Evolutionary conservation across 129 eudicot species (phyloP), one percentile per base, ranked within the genome.

Genomic region (Helianthus tuberosus): DNA sequence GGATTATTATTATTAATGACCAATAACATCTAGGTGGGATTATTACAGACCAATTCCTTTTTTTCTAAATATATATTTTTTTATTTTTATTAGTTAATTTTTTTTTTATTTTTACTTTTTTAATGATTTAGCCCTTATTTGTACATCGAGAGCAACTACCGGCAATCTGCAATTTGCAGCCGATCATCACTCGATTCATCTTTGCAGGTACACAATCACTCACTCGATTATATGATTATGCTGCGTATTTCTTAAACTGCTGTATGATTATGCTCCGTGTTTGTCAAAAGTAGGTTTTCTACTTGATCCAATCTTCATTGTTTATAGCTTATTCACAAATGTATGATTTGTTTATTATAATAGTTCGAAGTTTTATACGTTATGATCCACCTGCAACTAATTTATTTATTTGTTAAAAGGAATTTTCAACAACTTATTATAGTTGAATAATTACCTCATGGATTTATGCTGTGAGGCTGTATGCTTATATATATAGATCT

Each of bases 161-260:
- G 29, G n/a, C 39, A 7, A 27, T n/a, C 15, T 61, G 66, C 54
- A 12, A 57, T 20, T 61, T 62, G 16, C 51, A 32, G 60, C 58
- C 44, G 62, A 73, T 61, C 69, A 73, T 74, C 76, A 46, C 67
- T 13, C 66, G 76, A 57, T 74, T 51, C 69, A 17, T 58, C 36
- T 9, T 46, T 73, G 65, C 77, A 62, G 78, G 78, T 74, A 73
- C 61, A 39, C 8, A 5, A 39, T 39, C 46, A 32, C 49, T 60
- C 3, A 29, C 32, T 61, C 54, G 50, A 25, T 60, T 17, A 10
- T 60, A 60, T 6, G 46, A 35, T 61, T 5, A 0, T 61, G 44
- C 44, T 61, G 11, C 46, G 5, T 32, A 59, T 61, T 32, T 32
- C 0, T 29, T 0, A 32, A 5, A 29, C 13, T 35, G 14, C 47